These are phyloP conservation scores for Euphorbia lathyris DNA, from an alignment of 345 rosid genomes.

Conservation along the genomic window DNA sequence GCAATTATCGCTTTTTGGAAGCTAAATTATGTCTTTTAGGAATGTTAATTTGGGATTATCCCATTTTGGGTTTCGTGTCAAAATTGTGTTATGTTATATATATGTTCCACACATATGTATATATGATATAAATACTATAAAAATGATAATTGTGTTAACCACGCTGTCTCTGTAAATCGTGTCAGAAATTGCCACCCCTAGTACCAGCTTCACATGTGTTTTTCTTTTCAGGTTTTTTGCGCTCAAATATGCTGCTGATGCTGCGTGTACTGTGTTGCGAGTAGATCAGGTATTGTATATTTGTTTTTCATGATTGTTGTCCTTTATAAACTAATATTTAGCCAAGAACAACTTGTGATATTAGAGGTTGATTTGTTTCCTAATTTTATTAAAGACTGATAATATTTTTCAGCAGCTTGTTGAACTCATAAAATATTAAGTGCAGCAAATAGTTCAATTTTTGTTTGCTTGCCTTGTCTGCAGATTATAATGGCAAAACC, in stretches of 20 bases:
- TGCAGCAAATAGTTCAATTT: neutral
- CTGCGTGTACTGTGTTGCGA: conserved; percentile 93
- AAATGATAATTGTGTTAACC: too few species aligned
- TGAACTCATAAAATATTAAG: neutral
- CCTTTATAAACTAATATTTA: neutral
- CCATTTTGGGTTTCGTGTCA: too few species aligned
- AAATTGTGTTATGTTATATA: too few species aligned
- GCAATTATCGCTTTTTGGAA: neutral
- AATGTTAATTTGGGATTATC: too few species aligned
- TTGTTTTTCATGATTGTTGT: neutral
- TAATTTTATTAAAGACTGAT: neutral
- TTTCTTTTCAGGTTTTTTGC: conserved; percentile 63
- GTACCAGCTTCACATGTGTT: neutral
- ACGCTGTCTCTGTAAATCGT: too few species aligned
- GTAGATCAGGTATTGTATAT: conserved; percentile 75
- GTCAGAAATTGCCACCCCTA: too few species aligned
- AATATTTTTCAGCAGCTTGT: neutral
- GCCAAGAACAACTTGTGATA: neutral
- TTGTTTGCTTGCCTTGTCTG: conserved; percentile 15
- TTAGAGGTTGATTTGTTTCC: neutral
- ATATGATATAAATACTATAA: too few species aligned
- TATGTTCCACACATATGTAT: too few species aligned
- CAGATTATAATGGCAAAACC: conserved; percentile 97
- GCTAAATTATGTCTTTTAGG: neutral
- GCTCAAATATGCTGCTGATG: conserved; percentile 93